Evolutionary conservation across 2,329 filamentous ascomycete species (phyloP).

Genomic region (Exutisphaerella laricina): DNA sequence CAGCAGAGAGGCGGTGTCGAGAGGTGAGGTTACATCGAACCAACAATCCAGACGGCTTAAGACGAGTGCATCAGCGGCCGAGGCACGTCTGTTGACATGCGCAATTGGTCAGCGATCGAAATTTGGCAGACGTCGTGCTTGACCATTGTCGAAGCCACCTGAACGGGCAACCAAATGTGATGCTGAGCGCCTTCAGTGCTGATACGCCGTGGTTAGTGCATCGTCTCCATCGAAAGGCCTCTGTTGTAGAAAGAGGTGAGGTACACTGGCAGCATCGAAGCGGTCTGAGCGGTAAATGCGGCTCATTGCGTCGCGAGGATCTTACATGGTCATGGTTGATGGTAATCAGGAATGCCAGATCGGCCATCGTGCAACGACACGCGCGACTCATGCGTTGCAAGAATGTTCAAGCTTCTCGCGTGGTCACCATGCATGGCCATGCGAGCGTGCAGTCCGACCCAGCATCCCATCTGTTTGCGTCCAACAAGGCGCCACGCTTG

Average conservation of each 20-base stretch:
- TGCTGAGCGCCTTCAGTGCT: too few relatives aligned
- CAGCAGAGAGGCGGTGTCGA: not conserved
- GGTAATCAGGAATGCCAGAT: not conserved
- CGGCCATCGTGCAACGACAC: not conserved
- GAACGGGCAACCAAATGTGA: not conserved
- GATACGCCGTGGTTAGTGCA: slow-evolving; percentile 1
- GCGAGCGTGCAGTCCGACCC: not conserved
- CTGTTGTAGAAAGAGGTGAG: too few relatives aligned
- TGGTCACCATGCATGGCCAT: slow-evolving; percentile 7
- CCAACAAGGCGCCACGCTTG: too few relatives aligned
- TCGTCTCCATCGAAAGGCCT: too few relatives aligned
- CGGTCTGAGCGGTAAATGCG: too few relatives aligned
- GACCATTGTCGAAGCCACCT: too few relatives aligned
- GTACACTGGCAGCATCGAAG: too few relatives aligned
- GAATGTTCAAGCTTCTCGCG: slow-evolving; percentile 1
- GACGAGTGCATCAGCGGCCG: too few relatives aligned
- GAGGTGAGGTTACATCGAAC: slow-evolving; percentile 8
- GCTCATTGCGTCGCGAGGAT: slow-evolving; percentile 4
- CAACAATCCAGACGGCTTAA: too few relatives aligned
- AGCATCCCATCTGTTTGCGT: too few relatives aligned
- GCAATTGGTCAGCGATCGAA: not conserved
- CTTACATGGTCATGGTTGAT: not conserved
- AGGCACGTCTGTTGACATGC: not conserved
- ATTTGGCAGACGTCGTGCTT: too few relatives aligned
- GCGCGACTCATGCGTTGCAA: too few relatives aligned